Evolutionary conservation across 1,284 basidiomycete genomes (phyloP), one percentile per base, ranked within the genome.

Genomic region (Anthracocystis walkeri): DNA sequence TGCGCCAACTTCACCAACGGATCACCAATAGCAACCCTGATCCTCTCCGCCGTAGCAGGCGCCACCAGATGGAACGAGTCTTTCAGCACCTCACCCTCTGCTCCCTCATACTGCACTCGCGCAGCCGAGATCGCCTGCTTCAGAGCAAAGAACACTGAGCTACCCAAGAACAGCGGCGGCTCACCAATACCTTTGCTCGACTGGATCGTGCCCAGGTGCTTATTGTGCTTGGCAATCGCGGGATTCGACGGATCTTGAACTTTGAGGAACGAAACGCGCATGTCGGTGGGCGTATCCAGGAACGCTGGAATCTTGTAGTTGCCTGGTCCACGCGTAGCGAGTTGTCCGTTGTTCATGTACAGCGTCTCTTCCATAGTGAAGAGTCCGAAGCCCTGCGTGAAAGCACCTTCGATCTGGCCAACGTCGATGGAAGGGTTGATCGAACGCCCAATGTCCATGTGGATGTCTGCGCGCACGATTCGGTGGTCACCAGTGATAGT

Each of bases 401-500:
- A 71, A 10, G 83, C 84, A 4, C 84, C 84, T 58, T 84, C 82
- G 50, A 86, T 83, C 68, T 86, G 86, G 11, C 85, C 86, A n/a
- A 84, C 82, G 59, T 86, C 86, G 56, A 86, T 85, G 7, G 75
- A 72, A 7, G 85, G 85, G 54, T 86, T 86, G 75, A 86, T 77
- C 35, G 77, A 81, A 2, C 83, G 76, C 4, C 85, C 86, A 7
- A 86, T 82, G 55, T 86, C 85, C 83, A 86, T 84, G 42, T 80
- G 75, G 35, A 84, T 69, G 59, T 84, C 82, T 2, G 77, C 69
- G 11, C 81, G 67, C 5, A 80, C 62, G 35, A 84, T 78, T 7
- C 79, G 73, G 58, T 78, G 75, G 52, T 85, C 85, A 18, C 86
- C 86, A 3, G 85, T 86, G 20, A 86, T 60, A 12, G 75, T 64